phyloP scores from a whole-genome alignment of 2,329 filamentous ascomycete species.

The Colletotrichum camelliae region DNA sequence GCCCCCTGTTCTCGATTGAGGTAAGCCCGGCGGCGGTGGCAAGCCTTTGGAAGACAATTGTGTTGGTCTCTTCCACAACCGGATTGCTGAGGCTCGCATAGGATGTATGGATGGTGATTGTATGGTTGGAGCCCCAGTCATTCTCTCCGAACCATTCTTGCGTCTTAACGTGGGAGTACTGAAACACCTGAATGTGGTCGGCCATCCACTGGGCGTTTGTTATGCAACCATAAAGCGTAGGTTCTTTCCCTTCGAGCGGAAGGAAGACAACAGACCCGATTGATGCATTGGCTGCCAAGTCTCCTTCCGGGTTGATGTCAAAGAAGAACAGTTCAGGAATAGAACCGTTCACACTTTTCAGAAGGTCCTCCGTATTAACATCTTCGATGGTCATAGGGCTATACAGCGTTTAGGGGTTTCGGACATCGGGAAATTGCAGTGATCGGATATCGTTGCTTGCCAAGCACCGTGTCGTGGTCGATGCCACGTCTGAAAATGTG shows the following conservation, averaged over 20 bases:
- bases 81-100: constrained; percentile 2
- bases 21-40: background rate
- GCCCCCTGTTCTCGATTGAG: no score
- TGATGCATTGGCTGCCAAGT: background rate
- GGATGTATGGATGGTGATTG: background rate
- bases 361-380: background rate
- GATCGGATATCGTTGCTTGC: background rate
- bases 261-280: background rate
- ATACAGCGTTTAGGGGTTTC: background rate
- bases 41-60: background rate
- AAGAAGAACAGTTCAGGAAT: background rate
- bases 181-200: background rate
- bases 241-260: background rate
- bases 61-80: background rate
- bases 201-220: background rate
- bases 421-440: background rate
- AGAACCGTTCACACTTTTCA: background rate
- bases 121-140: background rate
- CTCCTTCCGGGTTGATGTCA: background rate
- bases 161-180: background rate
- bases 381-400: background rate
- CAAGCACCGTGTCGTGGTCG: background rate
- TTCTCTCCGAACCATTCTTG: background rate
- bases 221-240: background rate
- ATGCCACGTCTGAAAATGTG: background rate